A percentile compares a stretch with the other conserved stretches of the same genome.
These are phyloP conservation scores for Pelargonium citronellum DNA, from an alignment of 441 rosid genomes.

Conservation along the genomic window DNA sequence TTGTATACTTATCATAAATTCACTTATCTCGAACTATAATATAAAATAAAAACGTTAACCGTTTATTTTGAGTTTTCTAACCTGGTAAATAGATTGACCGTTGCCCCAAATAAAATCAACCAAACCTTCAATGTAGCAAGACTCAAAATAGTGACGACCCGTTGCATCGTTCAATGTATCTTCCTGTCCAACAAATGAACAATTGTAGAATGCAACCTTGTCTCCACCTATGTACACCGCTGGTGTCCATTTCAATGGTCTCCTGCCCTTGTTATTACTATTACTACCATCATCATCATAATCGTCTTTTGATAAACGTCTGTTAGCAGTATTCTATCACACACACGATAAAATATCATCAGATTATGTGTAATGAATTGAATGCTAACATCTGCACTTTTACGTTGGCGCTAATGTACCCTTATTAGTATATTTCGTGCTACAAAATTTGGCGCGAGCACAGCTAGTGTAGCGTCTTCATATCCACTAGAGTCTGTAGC, in stretches of 20 bases:
- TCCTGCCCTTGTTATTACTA: too few species aligned
- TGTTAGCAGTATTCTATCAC: too few species aligned
- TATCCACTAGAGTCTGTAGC: background rate
- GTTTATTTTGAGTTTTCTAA: background rate
- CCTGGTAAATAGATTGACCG: constrained; percentile 43
- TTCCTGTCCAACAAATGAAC: constrained; percentile 37
- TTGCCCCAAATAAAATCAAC: constrained; percentile 54
- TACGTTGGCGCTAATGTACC: background rate
- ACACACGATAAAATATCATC: too few species aligned
- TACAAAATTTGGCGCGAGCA: background rate
- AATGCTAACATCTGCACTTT: too few species aligned
- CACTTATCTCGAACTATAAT: too few species aligned
- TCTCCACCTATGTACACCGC: constrained; percentile 33
- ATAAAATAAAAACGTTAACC: background rate
- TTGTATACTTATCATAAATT: too few species aligned
- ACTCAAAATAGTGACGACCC: constrained; percentile 43
- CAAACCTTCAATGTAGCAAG: constrained; percentile 46
- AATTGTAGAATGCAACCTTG: constrained; percentile 34
- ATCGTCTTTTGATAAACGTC: background rate
- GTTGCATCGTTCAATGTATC: constrained; percentile 37
- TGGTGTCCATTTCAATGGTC: constrained; percentile 29
- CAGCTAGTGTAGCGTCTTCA: background rate
- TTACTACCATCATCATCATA: background rate
- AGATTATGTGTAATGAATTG: too few species aligned
- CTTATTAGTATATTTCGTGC: background rate